phyloP scores from a whole-genome alignment of 1,284 basidiomycete genomes.

The Malassezia equina region DNA sequence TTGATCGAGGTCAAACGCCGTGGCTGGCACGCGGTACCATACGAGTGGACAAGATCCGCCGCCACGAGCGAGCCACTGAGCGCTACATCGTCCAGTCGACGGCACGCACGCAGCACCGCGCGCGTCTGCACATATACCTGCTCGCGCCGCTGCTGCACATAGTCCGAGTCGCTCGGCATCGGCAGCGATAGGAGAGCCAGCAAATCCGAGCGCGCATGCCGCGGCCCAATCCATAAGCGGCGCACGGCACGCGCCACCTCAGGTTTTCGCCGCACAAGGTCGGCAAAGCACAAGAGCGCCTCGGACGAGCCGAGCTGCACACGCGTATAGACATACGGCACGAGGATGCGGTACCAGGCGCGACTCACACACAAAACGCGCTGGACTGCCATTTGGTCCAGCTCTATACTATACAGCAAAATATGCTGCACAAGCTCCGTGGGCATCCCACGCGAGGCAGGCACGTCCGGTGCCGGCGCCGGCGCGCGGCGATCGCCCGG shows the following conservation, averaged over 20 bases:
- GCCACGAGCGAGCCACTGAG: slow-evolving; percentile 36
- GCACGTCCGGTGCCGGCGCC: neutral
- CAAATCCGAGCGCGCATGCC: slow-evolving; percentile 29
- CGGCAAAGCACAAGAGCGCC: slow-evolving; percentile 2
- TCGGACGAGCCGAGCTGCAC: slow-evolving; percentile 8
- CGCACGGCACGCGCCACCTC: slow-evolving; percentile 27
- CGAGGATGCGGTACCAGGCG: neutral
- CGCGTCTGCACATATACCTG: slow-evolving; percentile 22
- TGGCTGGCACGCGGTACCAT: slow-evolving; percentile 44
- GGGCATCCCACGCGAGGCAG: neutral
- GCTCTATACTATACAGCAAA: neutral
- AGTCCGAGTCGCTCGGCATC: slow-evolving; percentile 20
- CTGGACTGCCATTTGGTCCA: neutral
- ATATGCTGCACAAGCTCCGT: slow-evolving; percentile 5
- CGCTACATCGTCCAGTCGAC: slow-evolving; percentile 34
- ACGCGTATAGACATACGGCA: slow-evolving; percentile 7
- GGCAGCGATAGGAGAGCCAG: slow-evolving; percentile 35
- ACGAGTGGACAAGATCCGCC: slow-evolving; percentile 28
- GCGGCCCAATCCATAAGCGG: slow-evolving; percentile 37
- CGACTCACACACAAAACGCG: slow-evolving; percentile 2
- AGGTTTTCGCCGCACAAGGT: slow-evolving; percentile 3
- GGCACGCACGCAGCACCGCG: slow-evolving; percentile 31
- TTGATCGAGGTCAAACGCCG: slow-evolving; percentile 35
- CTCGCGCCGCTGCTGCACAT: slow-evolving; percentile 25
- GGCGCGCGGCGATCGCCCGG: neutral